These are phyloP conservation scores for Pseudotulostoma volvatum DNA, from an alignment of 495 filamentous ascomycete species.

Conservation along the genomic window DNA sequence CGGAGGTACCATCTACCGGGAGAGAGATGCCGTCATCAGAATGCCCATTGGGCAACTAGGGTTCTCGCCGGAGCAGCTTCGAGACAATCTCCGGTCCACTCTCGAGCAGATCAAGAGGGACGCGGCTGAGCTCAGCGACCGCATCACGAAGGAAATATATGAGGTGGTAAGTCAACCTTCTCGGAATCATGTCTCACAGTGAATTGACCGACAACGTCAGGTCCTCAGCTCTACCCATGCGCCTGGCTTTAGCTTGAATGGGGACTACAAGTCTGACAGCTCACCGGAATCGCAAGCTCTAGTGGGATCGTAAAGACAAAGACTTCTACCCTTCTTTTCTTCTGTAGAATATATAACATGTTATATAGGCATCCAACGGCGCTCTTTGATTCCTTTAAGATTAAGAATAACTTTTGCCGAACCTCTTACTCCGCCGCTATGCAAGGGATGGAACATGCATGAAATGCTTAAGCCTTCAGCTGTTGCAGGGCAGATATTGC, in stretches of 20 bases:
- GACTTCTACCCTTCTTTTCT: too few species aligned
- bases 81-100: slow-evolving; percentile 67
- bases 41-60: slow-evolving; percentile 81
- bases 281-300: slow-evolving; percentile 33
- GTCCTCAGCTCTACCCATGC: slow-evolving; percentile 77
- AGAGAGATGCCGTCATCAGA: slow-evolving; percentile 67
- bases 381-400: slow-evolving; percentile 3
- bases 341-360: slow-evolving; percentile 19
- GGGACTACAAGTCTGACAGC: slow-evolving; percentile 46
- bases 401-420: neutral
- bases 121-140: slow-evolving; percentile 48
- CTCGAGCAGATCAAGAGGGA: slow-evolving; percentile 65
- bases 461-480: too few species aligned
- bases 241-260: slow-evolving; percentile 75
- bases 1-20: slow-evolving; percentile 73
- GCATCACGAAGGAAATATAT: slow-evolving; percentile 61
- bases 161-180: slow-evolving; percentile 51
- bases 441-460: too few species aligned
- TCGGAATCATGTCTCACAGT: neutral
- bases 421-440: slow-evolving; percentile 19
- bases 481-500: slow-evolving; percentile 46
- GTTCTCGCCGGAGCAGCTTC: slow-evolving; percentile 74
- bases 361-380: slow-evolving; percentile 7
- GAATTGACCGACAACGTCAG: slow-evolving; percentile 17
- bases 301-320: slow-evolving; percentile 24